A percentile compares a stretch with the other conserved stretches of the same genome.
These are phyloP conservation scores for Sclerotinia borealis DNA, from an alignment of 2,329 filamentous ascomycete species.

Conservation along the genomic window DNA sequence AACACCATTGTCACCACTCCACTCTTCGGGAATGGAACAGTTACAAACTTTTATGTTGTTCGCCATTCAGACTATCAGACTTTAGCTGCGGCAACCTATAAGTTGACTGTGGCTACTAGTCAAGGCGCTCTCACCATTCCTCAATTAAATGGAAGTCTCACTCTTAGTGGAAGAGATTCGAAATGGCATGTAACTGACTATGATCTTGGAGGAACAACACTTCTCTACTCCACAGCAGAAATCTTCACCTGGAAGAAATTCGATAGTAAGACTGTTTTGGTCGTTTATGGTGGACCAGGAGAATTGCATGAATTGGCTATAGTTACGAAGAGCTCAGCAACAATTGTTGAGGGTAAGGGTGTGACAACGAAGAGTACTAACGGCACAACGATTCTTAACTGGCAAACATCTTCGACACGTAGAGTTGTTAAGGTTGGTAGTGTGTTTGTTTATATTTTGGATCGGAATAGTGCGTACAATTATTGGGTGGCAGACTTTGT, in stretches of 20 bases:
- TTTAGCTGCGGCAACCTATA: conserved; percentile 52
- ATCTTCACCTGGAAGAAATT: conserved; percentile 65
- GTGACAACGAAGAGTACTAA: conserved; percentile 33
- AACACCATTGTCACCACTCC: conserved; percentile 49
- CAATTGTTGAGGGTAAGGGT: conserved; percentile 28
- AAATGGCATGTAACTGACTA: conserved; percentile 65
- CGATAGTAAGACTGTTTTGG: conserved; percentile 49
- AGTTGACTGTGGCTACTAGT: conserved; percentile 55
- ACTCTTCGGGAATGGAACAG: conserved; percentile 47
- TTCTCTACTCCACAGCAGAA: conserved; percentile 65
- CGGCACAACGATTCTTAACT: conserved; percentile 45
- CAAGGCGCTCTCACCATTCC: conserved; percentile 52
- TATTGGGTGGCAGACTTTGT: conserved; percentile 60
- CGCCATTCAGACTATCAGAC: conserved; percentile 62
- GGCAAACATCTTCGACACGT: conserved; percentile 48
- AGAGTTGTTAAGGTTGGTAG: conserved; percentile 44
- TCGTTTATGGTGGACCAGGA: conserved; percentile 57
- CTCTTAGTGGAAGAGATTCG: conserved; percentile 57
- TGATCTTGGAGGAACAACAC: conserved; percentile 48
- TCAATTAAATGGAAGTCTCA: conserved; percentile 50
- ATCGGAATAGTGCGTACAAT: conserved; percentile 61
- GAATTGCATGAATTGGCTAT: conserved; percentile 60
- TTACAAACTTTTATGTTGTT: conserved; percentile 56
- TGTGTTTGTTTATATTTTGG: conserved; percentile 35
- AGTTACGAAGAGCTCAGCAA: conserved; percentile 31